Percentiles rank a stretch among this genome's conserved stretches.
phyloP scores from a whole-genome alignment of 2,329 filamentous ascomycete species.

The Monosporascus cannonballus region DNA sequence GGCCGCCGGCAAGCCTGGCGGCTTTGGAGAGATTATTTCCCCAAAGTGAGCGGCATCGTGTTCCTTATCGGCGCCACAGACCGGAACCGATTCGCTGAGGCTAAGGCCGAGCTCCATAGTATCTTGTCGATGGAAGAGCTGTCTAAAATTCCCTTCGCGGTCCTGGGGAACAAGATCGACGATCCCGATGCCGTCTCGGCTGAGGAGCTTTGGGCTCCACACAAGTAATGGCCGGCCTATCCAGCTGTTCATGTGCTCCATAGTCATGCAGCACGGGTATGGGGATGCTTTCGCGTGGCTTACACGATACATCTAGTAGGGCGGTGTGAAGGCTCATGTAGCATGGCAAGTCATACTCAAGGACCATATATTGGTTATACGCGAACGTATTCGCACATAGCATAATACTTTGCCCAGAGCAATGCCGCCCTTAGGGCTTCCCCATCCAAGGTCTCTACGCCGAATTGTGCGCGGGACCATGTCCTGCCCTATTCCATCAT shows the following conservation, averaged over 20 bases:
- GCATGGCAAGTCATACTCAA: too few species aligned
- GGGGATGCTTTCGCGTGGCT: too few species aligned
- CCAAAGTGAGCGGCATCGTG: slow-evolving; percentile 64
- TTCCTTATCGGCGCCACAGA: slow-evolving; percentile 74
- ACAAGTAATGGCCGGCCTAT: not conserved
- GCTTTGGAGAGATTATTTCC: slow-evolving; percentile 67
- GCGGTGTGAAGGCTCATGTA: too few species aligned
- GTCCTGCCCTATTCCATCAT: too few species aligned
- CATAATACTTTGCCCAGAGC: too few species aligned
- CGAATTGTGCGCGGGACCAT: too few species aligned
- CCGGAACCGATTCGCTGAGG: slow-evolving; percentile 64
- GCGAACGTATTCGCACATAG: too few species aligned
- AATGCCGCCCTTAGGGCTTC: too few species aligned
- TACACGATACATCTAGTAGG: too few species aligned
- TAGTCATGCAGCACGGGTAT: not conserved
- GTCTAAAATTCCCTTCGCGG: slow-evolving; percentile 65
- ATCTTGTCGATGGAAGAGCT: slow-evolving; percentile 70
- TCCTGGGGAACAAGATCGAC: slow-evolving; percentile 75
- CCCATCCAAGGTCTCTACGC: too few species aligned
- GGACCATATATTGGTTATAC: too few species aligned
- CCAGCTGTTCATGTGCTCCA: not conserved
- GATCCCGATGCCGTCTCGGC: slow-evolving; percentile 66
- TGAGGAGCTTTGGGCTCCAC: slow-evolving; percentile 57
- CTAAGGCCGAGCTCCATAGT: slow-evolving; percentile 67
- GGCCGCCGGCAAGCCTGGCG: slow-evolving; percentile 45